Conservation (phyloP, 495 filamentous ascomycete species). For the Talaromyces trachyspermus region DNA sequence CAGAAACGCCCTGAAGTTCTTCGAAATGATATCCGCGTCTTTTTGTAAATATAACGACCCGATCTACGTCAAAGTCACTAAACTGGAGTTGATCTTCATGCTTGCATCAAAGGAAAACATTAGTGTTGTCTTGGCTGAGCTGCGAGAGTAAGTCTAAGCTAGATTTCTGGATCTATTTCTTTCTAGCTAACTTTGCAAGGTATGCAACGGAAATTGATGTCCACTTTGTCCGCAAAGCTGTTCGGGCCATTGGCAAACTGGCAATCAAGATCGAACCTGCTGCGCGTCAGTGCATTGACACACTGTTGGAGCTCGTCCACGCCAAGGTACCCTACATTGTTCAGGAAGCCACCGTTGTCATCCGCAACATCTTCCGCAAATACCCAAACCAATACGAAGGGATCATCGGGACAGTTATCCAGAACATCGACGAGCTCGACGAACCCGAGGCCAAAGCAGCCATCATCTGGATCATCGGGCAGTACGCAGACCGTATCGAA, state of each 20-base stretch:
- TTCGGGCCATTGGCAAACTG: constrained; percentile 94
- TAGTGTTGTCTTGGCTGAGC: constrained; percentile 85
- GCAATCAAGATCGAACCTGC: constrained; percentile 99
- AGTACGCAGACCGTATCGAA: constrained; percentile 95
- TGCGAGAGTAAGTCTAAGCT: constrained; percentile 74
- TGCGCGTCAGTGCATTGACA: constrained; percentile 82
- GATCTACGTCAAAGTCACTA: constrained; percentile 99
- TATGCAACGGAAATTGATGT: constrained; percentile 98
- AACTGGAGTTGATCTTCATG: constrained; percentile 99
- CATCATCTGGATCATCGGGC: constrained; percentile 99
- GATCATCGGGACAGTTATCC: constrained; percentile 91
- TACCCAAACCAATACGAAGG: constrained; percentile 98
- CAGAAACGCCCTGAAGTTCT: constrained; percentile 91
- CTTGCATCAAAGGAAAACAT: constrained; percentile 95
- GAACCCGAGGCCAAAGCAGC: constrained; percentile 98
- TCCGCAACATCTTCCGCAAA: constrained; percentile 98
- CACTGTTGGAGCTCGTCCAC: constrained; percentile 84
- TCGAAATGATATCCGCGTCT: constrained; percentile 93
- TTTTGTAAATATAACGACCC: constrained; percentile 99
- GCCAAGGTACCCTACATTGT: constrained; percentile 99
- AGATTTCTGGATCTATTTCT: neutral
- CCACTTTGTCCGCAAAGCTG: constrained; percentile 96
- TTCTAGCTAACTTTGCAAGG: constrained; percentile 28
- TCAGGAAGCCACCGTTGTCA: constrained; percentile 98
- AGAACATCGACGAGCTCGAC: constrained; percentile 93